Conservation (phyloP, 2,329 filamentous ascomycete species). For the Colletotrichum tropicale region DNA sequence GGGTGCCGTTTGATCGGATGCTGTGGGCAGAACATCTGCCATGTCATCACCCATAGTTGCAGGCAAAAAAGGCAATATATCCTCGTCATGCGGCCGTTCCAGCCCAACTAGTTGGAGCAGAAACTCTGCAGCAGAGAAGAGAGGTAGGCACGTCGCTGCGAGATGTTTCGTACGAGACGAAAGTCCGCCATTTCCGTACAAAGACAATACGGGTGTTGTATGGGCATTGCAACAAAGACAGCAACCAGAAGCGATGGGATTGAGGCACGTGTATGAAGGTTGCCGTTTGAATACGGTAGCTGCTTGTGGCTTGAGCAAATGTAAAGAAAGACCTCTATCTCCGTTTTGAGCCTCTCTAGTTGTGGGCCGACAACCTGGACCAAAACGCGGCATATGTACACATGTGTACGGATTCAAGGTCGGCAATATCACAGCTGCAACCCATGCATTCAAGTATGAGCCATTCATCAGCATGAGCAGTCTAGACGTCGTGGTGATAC, state of each 20-base stretch:
- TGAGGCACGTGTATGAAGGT: neutral
- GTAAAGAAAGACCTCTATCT: neutral
- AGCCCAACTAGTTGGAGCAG: neutral
- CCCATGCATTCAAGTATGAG: neutral
- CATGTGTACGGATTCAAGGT: neutral
- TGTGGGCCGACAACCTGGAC: neutral
- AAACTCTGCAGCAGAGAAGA: neutral
- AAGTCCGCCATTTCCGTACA: neutral
- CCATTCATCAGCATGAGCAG: neutral
- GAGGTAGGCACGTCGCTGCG: neutral
- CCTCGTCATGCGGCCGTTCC: neutral
- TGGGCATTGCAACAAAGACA: neutral
- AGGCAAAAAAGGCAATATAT: neutral
- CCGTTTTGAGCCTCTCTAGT: neutral
- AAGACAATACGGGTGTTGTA: neutral
- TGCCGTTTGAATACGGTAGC: neutral
- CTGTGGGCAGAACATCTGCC: neutral
- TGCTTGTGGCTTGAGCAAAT: neutral
- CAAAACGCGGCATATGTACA: neutral
- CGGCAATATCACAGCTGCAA: neutral
- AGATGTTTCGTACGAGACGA: neutral
- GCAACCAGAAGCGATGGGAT: neutral
- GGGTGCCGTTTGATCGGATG: conserved; percentile 4
- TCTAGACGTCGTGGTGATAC: neutral
- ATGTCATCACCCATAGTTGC: neutral